Percentiles rank a stretch among this genome's conserved stretches.
These are phyloP conservation scores for Starmera stellimalicola DNA, from an alignment of 1,139 yeast species.

Conservation along the genomic window DNA sequence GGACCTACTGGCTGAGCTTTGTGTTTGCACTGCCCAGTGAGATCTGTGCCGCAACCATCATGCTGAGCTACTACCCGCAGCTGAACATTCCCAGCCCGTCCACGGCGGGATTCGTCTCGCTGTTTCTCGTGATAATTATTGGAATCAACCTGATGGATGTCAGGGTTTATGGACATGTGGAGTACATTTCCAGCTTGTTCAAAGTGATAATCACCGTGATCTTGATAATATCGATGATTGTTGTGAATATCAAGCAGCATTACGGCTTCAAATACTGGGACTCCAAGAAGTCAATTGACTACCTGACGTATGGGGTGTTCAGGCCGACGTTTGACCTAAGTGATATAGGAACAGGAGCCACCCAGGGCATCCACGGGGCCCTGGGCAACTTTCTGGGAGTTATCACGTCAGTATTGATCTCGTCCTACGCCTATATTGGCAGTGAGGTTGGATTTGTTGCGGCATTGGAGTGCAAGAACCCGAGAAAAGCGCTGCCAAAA, in stretches of 20 bases:
- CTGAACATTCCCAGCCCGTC: constrained; percentile 42
- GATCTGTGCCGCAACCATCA: constrained; percentile 67
- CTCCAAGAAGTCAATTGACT: constrained; percentile 36
- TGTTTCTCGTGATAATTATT: constrained; percentile 42
- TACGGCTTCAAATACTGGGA: constrained; percentile 68
- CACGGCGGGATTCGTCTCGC: constrained; percentile 58
- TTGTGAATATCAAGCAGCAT: constrained; percentile 44
- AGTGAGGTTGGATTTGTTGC: constrained; percentile 79
- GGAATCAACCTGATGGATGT: constrained; percentile 53
- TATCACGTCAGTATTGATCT: constrained; percentile 51
- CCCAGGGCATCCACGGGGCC: constrained; percentile 48
- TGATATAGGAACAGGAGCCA: constrained; percentile 39
- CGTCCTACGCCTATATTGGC: constrained; percentile 70
- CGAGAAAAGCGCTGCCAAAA: constrained; percentile 67
- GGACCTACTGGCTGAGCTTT: constrained; percentile 70
- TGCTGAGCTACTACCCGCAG: constrained; percentile 56
- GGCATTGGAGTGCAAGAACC: constrained; percentile 79
- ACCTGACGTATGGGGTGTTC: constrained; percentile 58
- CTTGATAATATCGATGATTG: constrained; percentile 56
- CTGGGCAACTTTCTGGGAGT: constrained; percentile 59
- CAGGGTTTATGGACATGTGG: constrained; percentile 67
- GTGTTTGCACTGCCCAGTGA: constrained; percentile 72
- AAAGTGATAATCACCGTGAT: constrained; percentile 47
- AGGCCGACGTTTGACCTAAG: constrained; percentile 56
- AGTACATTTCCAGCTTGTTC: constrained; percentile 51